phyloP scores from a whole-genome alignment of 345 rosid genomes.

The Jatropha curcas region DNA sequence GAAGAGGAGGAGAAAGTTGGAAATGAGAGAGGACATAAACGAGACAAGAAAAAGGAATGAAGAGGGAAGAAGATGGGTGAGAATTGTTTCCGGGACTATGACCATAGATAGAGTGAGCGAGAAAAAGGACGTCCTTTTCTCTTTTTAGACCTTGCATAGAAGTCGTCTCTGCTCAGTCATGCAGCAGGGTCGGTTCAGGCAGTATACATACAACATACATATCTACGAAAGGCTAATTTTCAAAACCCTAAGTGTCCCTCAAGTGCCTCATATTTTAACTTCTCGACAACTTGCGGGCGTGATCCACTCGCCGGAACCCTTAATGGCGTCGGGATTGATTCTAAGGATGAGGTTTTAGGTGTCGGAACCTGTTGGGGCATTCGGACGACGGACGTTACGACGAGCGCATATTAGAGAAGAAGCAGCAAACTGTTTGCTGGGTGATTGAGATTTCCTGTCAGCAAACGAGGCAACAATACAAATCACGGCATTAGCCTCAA shows the following conservation, averaged over 20 bases:
- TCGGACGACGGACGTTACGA: constrained; percentile 76
- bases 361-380: constrained; percentile 43
- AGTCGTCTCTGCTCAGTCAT: constrained; percentile 89
- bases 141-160: constrained; percentile 81
- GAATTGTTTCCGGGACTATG: constrained; percentile 45
- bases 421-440: constrained; percentile 66
- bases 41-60: constrained; percentile 27
- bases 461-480: constrained; percentile 20
- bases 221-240: constrained; percentile 34
- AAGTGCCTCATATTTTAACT: constrained; percentile 27
- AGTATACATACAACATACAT: too few species aligned
- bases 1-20: constrained; percentile 16
- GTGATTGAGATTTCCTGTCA: constrained; percentile 61
- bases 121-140: constrained; percentile 97
- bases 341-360: constrained; percentile 29
- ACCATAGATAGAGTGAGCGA: constrained; percentile 82
- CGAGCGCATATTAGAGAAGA: too few species aligned
- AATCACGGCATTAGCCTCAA: constrained; percentile 22
- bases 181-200: constrained; percentile 40
- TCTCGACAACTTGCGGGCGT: constrained; percentile 35
- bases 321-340: constrained; percentile 36
- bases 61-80: constrained; percentile 35
- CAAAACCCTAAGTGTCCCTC: constrained; percentile 63
- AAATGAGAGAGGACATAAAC: constrained; percentile 17
- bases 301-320: constrained; percentile 62